Conservation (phyloP, 768 basidiomycete genomes). For the Podaxis rugospora region DNA sequence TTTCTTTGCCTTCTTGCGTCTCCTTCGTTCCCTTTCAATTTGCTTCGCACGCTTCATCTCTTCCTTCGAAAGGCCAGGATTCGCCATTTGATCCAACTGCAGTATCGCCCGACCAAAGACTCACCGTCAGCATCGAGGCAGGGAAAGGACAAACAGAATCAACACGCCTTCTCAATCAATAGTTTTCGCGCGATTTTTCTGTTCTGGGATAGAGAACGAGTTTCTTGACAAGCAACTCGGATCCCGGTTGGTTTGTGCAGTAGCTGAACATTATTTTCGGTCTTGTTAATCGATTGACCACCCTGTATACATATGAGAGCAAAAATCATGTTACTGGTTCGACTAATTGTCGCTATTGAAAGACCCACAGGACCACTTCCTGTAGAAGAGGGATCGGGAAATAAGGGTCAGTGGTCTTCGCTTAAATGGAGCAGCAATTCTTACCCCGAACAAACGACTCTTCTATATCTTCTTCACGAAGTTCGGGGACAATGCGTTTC, state of each 20-base stretch:
- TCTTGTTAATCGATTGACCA: constrained; percentile 97
- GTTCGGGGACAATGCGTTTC: constrained; percentile 57
- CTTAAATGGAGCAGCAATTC: constrained; percentile 12
- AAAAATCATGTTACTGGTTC: constrained; percentile 11
- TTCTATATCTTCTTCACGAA: constrained; percentile 78
- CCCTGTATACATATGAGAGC: constrained; percentile 44
- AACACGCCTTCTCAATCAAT: constrained; percentile 72
- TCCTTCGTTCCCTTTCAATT: constrained; percentile 68
- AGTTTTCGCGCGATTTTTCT: constrained; percentile 70
- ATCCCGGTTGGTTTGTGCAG: constrained; percentile 86
- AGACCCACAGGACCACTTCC: constrained; percentile 74
- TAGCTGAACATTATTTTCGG: constrained; percentile 86
- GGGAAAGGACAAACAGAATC: constrained; percentile 16
- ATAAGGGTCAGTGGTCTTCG: background rate
- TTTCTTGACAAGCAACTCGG: constrained; percentile 84
- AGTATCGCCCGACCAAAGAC: constrained; percentile 15
- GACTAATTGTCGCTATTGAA: constrained; percentile 16
- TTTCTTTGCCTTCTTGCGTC: constrained; percentile 77
- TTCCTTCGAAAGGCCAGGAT: constrained; percentile 74
- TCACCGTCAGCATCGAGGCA: constrained; percentile 3
- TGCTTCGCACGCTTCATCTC: constrained; percentile 68
- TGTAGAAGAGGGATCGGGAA: constrained; percentile 22
- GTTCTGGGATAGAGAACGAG: constrained; percentile 79
- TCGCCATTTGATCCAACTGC: constrained; percentile 66
- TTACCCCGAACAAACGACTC: constrained; percentile 85